Percentiles rank a stretch among this genome's conserved stretches.
Evolutionary conservation across 129 eudicot genomes (phyloP).

Genomic region (Scalesia atractyloides): DNA sequence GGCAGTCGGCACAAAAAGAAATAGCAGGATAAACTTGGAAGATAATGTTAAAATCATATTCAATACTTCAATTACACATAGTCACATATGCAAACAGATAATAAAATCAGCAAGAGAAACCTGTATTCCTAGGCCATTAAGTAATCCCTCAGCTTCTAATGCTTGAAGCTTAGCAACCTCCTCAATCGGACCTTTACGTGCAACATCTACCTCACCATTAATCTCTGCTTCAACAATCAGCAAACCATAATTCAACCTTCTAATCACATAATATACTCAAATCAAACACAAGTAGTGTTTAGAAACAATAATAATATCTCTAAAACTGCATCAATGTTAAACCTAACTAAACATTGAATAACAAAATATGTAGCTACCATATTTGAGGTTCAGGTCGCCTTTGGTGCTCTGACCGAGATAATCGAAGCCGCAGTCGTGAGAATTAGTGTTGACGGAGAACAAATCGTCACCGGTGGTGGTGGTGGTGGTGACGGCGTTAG

Average conservation of each 20-base stretch:
- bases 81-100: not conserved
- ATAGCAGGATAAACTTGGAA: not conserved
- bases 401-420: slow-evolving; percentile 95
- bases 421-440: slow-evolving; percentile 51
- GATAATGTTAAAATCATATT: not conserved
- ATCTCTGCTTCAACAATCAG: slow-evolving; percentile 39
- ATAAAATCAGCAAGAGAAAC: slow-evolving; percentile 26
- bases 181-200: slow-evolving; percentile 70
- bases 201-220: slow-evolving; percentile 49
- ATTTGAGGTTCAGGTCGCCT: slow-evolving; percentile 69
- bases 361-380: slow-evolving; percentile 28
- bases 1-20: not conserved
- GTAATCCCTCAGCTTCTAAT: slow-evolving; percentile 71
- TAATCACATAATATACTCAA: not conserved
- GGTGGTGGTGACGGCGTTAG: slow-evolving; percentile 22
- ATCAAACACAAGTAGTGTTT: slow-evolving; percentile 3
- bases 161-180: slow-evolving; percentile 82
- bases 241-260: not conserved
- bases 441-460: slow-evolving; percentile 52
- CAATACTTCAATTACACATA: not conserved
- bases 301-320: not conserved
- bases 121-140: slow-evolving; percentile 65
- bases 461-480: slow-evolving; percentile 37
- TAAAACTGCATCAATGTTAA: too few species aligned
- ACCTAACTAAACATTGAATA: not conserved